Conservation (phyloP, 1,284 basidiomycete species). For the Ceratobasidium sp. region DNA sequence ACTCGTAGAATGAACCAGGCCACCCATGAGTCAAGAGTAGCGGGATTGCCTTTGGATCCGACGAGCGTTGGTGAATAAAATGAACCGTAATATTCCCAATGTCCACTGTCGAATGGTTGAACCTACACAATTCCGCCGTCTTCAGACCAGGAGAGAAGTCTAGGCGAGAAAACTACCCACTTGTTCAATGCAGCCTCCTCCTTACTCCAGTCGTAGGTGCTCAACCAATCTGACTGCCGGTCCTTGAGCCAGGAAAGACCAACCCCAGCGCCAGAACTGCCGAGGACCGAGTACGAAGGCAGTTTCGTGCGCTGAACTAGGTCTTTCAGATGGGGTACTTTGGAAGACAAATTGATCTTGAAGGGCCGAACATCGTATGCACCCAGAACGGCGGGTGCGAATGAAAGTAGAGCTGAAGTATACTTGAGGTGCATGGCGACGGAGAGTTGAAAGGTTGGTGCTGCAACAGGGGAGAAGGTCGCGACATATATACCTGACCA, state of each 20-base stretch:
- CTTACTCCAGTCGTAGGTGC: constrained; percentile 7
- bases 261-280: constrained; percentile 14
- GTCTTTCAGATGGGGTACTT: not conserved
- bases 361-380: not conserved
- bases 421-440: constrained; percentile 3
- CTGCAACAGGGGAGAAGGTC: too few relatives aligned
- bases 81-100: constrained; percentile 46
- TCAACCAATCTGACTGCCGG: constrained; percentile 20
- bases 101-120: constrained; percentile 21
- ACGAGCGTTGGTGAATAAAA: constrained; percentile 46
- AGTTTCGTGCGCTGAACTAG: constrained; percentile 5
- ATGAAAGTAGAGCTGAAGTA: not conserved
- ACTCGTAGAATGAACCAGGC: constrained; percentile 47
- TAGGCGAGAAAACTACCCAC: not conserved
- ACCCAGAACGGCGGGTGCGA: not conserved
- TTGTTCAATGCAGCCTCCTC: constrained; percentile 19
- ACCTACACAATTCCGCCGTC: not conserved
- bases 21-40: constrained; percentile 47
- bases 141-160: not conserved
- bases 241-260: constrained; percentile 14
- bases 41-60: constrained; percentile 39
- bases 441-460: too few relatives aligned
- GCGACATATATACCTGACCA: too few relatives aligned
- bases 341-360: not conserved
- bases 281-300: constrained; percentile 46